A percentile compares a stretch with the other conserved stretches of the same genome.
Conservation (phyloP, 2,329 filamentous ascomycete genomes). For the Fusarium mangiferae region DNA sequence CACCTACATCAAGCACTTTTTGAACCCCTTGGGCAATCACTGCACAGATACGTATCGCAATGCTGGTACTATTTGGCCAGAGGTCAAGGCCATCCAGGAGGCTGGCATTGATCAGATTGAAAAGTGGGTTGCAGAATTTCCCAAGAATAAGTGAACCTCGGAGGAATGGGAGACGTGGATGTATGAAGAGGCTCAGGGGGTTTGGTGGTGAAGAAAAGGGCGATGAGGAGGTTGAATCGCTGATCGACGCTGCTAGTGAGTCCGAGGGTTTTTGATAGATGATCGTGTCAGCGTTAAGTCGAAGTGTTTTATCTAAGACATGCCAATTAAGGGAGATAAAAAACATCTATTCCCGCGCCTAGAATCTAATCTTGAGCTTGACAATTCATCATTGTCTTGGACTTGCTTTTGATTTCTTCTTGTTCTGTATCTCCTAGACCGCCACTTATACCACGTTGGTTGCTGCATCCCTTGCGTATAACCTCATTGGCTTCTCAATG, state of each 20-base stretch:
- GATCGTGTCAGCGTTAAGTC: not conserved
- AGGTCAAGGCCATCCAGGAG: slow-evolving; percentile 4
- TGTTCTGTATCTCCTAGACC: slow-evolving; percentile 7
- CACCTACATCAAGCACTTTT: not conserved
- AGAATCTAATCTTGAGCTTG: not conserved
- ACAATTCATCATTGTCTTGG: slow-evolving; percentile 2
- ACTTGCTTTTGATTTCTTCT: slow-evolving; percentile 13
- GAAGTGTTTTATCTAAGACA: not conserved
- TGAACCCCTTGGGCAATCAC: not conserved
- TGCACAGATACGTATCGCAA: slow-evolving; percentile 1
- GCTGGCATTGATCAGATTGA: not conserved
- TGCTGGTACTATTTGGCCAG: not conserved
- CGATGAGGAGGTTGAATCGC: not conserved
- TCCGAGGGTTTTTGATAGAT: not conserved
- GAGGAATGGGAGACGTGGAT: not conserved
- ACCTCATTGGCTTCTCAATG: slow-evolving; percentile 16
- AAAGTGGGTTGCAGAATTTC: not conserved
- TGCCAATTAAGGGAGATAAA: slow-evolving; percentile 7
- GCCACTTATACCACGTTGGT: slow-evolving; percentile 11
- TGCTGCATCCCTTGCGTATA: slow-evolving; percentile 30
- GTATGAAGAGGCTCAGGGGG: not conserved
- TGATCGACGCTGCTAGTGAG: not conserved
- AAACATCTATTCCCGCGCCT: not conserved
- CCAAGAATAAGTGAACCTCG: not conserved
- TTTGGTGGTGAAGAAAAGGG: not conserved